These are phyloP conservation scores for Fusarium beomiforme DNA, from an alignment of 2,329 filamentous ascomycete species.

Conservation along the genomic window DNA sequence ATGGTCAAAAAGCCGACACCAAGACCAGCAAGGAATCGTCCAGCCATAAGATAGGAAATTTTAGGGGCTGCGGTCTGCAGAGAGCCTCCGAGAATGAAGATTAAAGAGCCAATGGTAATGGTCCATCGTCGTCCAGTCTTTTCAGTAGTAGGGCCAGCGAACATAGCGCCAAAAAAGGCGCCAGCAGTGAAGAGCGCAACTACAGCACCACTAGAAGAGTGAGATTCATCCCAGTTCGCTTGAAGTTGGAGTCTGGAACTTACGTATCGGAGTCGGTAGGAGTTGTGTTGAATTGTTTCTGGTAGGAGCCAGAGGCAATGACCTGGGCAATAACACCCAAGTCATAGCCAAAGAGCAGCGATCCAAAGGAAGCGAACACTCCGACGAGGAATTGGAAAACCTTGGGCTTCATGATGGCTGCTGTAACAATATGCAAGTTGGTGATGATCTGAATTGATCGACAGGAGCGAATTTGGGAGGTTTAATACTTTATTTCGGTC, in stretches of 20 bases:
- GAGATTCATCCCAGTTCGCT: neutral
- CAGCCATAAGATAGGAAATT: slow-evolving; percentile 72
- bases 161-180: slow-evolving; percentile 75
- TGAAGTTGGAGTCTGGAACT: neutral
- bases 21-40: slow-evolving; percentile 72
- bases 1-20: slow-evolving; percentile 58
- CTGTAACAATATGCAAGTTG: neutral
- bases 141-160: slow-evolving; percentile 72
- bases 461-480: neutral
- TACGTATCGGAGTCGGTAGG: slow-evolving; percentile 48
- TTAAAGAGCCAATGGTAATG: slow-evolving; percentile 74
- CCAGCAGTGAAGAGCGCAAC: slow-evolving; percentile 82
- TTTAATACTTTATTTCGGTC: slow-evolving; percentile 8
- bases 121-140: slow-evolving; percentile 73
- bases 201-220: slow-evolving; percentile 22
- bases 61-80: slow-evolving; percentile 75
- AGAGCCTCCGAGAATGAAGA: slow-evolving; percentile 78
- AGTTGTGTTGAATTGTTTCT: slow-evolving; percentile 42
- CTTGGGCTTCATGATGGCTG: slow-evolving; percentile 45
- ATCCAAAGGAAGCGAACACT: slow-evolving; percentile 43
- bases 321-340: slow-evolving; percentile 56
- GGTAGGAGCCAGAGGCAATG: slow-evolving; percentile 54
- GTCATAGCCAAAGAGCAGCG: slow-evolving; percentile 41
- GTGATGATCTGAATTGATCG: neutral
- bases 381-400: slow-evolving; percentile 62